Evolutionary conservation across 2,329 filamentous ascomycete genomes (phyloP), one percentile per base, ranked within the genome.

Genomic region (Cordyceps farinosa): DNA sequence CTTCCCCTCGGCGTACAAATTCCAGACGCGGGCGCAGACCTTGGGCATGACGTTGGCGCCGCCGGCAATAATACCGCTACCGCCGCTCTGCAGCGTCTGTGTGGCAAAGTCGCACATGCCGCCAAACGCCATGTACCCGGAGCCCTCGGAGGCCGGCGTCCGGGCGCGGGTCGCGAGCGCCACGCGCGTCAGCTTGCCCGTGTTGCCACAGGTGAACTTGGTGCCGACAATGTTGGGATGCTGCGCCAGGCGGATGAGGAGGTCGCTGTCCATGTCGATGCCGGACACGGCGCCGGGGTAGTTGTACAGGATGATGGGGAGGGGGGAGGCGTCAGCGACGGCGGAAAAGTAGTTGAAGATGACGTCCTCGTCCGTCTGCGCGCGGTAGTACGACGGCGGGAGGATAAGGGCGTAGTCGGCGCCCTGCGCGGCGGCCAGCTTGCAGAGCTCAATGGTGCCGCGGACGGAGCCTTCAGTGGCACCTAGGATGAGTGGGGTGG

Each of bases 171-270:
- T 86, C 52, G 87, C 90, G 15, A 84, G 77, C 7, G 91, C 91
- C 5, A 96, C 90, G 38, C 92, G 87, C 13, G 91, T 94, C 67
- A 96, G 83, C 79, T 96, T 96, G 67, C 92, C 92, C 1, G 91
- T 95, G 80, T 91, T 95, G 67, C 90, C 92, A 74, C 91, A 96
- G 47, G 92, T 96, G 81, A 96, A 96, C 76, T 96, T 96, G 62
- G 91, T 93, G 66, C 92, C 92, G 66, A 92, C 80, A 71, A 96
- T 91, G 77, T 96, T 96, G 67, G 87, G 86, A 77, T 96, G 91
- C 73, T 87, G 79, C 51, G 89, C 90, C 44, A 96, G 85, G 73
- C 84, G 84, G 78, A 95, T 91, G 70, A 96, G 84, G 65, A 94
- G 83, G 74, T 96, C 92, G 64, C 90, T 93, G 81, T 95, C 91